Base-by-base conservation (phyloP, 139 green algal species). In the Chlorella sp. region DNA sequence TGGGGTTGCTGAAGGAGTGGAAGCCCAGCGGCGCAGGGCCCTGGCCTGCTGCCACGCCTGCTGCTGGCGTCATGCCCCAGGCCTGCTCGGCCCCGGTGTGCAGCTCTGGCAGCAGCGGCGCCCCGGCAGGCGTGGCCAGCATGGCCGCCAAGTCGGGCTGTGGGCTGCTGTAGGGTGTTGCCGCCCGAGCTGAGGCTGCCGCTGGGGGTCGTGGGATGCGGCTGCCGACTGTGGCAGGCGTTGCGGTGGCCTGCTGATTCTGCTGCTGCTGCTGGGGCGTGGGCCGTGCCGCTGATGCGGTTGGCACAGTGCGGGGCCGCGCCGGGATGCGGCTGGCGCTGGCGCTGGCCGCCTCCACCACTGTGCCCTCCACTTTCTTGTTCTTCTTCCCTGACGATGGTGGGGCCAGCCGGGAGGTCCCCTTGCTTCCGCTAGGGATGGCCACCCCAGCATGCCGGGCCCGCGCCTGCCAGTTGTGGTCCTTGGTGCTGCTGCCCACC, bases 331-430 rank as follows among this genome's bases (percentile, higher is more conserved):
- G 85, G 85, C 69, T 88, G 40, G 69, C 39, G 83, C 26, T 26
- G 36, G 36, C 36, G 28, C 26, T 28, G 64, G 28, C 71, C 32
- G 83, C 64, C 73, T 16, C 32, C 69, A 88, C 14, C 69, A 82
- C 39, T 21, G 30, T 83, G 85, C 85, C 85, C 85, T 88, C 85
- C 68, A 88, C 40, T n/a, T 88, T 88, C 85, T 88, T 88, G 42
- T 42, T 88, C 69, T 71, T 88, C 60, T 53, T 60, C 85, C n/a
- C 71, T 12, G 69, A 42, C 12, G 68, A 82, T 37, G 32, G 36
- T 39, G 66, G 64, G 1, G 64, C 81, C 81, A 86, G 64, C 12
- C 81, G 81, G 14, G 81, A 80, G 48, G 77, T 9, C 24, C 39
- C 7, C 40, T 34, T 7, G 26, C 48, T 48, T 48, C 16, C 7